Evolutionary conservation across 2,329 filamentous ascomycete species (phyloP).

Genomic region (Arachnopeziza araneosa): DNA sequence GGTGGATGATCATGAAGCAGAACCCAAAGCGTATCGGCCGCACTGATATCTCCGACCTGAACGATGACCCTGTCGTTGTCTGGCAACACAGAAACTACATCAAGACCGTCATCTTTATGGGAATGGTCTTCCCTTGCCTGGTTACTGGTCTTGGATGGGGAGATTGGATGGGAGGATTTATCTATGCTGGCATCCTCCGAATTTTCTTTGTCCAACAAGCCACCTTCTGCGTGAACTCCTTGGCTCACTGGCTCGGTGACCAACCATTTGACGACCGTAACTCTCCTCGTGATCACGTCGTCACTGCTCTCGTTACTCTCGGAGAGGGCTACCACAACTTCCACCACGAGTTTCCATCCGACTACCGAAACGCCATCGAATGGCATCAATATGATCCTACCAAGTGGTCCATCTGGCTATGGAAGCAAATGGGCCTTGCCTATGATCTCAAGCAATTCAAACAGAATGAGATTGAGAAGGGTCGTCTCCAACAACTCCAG

Average conservation of each 20-base stretch:
- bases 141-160: constrained; percentile 75
- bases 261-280: constrained; percentile 92
- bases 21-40: constrained; percentile 85
- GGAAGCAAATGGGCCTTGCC: constrained; percentile 79
- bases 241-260: constrained; percentile 87
- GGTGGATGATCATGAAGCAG: constrained; percentile 93
- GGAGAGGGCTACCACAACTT: constrained; percentile 94
- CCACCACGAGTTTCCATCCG: constrained; percentile 90
- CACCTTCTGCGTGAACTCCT: constrained; percentile 88
- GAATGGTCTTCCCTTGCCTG: constrained; percentile 66
- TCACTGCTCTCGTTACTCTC: constrained; percentile 79
- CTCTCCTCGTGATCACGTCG: constrained; percentile 80
- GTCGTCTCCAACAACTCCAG: constrained; percentile 79
- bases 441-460: constrained; percentile 89
- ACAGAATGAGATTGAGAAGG: constrained; percentile 88
- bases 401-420: constrained; percentile 81
- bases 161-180: constrained; percentile 75
- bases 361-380: constrained; percentile 87
- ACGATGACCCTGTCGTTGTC: constrained; percentile 78
- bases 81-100: constrained; percentile 88
- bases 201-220: constrained; percentile 90
- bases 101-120: constrained; percentile 73
- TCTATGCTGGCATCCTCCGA: constrained; percentile 80
- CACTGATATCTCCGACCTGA: constrained; percentile 82
- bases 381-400: constrained; percentile 92